phyloP scores from a whole-genome alignment of 2,329 filamentous ascomycete species.

The Sclerotinia subarctica region DNA sequence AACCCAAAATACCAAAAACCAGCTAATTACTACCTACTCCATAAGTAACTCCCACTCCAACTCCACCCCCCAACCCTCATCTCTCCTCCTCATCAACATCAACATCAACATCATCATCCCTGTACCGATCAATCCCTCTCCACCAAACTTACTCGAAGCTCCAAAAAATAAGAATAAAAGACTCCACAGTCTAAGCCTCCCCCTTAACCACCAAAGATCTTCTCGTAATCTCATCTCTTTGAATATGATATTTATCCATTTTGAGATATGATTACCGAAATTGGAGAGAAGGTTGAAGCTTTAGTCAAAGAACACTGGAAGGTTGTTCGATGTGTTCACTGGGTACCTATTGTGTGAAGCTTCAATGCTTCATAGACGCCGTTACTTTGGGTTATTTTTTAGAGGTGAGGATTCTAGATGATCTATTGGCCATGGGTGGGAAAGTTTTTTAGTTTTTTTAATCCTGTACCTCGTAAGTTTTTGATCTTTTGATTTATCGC shows the following conservation, averaged over 20 bases:
- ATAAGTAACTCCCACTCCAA: too few relatives aligned
- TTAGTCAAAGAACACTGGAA: not conserved
- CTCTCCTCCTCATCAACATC: too few relatives aligned
- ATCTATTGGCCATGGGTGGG: not conserved
- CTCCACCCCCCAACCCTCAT: too few relatives aligned
- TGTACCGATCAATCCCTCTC: constrained; percentile 6
- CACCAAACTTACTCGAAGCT: not conserved
- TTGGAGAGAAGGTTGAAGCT: not conserved
- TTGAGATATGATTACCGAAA: constrained; percentile 15
- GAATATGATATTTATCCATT: not conserved
- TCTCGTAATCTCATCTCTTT: not conserved
- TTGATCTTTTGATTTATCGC: not conserved
- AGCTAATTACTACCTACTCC: too few relatives aligned
- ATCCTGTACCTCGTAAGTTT: not conserved
- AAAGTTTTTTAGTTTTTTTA: not conserved
- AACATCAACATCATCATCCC: not conserved
- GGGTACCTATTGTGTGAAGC: not conserved
- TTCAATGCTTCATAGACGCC: not conserved
- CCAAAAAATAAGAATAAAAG: not conserved
- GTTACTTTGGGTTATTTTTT: not conserved
- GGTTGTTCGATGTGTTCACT: not conserved
- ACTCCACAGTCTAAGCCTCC: constrained; percentile 15
- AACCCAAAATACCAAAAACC: too few relatives aligned
- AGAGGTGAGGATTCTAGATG: not conserved
- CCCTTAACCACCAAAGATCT: constrained; percentile 13